A percentile compares a stretch with the other conserved stretches of the same genome.
Evolutionary conservation across 305 asterid genomes (phyloP).

Genomic region (Striga hermonthica): DNA sequence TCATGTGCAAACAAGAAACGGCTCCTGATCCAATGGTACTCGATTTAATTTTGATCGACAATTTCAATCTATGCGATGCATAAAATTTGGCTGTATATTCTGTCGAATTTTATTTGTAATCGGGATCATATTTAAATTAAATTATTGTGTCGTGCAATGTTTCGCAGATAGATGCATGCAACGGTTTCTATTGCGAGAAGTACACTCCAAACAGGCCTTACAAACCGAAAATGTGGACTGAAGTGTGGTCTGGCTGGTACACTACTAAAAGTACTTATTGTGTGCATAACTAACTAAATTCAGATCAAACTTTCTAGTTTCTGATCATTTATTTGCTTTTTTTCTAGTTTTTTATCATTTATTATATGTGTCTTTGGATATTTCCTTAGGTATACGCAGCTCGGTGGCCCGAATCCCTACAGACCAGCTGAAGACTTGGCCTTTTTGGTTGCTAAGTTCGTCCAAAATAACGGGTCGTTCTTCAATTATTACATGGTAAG

Average conservation of each 20-base stretch:
- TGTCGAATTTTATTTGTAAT: neutral
- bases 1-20: conserved; percentile 69
- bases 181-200: conserved; percentile 85
- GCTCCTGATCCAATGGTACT: conserved; percentile 85
- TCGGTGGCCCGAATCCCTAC: conserved; percentile 66
- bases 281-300: too few species aligned
- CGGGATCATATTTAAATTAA: neutral
- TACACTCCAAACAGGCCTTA: conserved; percentile 63
- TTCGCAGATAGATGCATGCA: conserved; percentile 76
- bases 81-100: neutral
- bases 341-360: too few species aligned
- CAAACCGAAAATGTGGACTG: conserved; percentile 92
- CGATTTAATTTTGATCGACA: conserved; percentile 8
- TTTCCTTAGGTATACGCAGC: conserved; percentile 61
- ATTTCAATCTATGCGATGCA: neutral
- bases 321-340: neutral
- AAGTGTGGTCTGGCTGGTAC: conserved; percentile 90
- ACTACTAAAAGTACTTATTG: neutral
- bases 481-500: conserved; percentile 93
- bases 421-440: conserved; percentile 94
- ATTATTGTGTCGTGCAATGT: neutral
- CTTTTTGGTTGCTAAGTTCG: conserved; percentile 80
- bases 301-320: neutral
- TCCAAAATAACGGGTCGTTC: conserved; percentile 87
- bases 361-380: neutral